Evolutionary conservation across 306 rosid genomes (phyloP), one percentile per base, ranked within the genome.

Genomic region (Cyclanthera cordifolia): DNA sequence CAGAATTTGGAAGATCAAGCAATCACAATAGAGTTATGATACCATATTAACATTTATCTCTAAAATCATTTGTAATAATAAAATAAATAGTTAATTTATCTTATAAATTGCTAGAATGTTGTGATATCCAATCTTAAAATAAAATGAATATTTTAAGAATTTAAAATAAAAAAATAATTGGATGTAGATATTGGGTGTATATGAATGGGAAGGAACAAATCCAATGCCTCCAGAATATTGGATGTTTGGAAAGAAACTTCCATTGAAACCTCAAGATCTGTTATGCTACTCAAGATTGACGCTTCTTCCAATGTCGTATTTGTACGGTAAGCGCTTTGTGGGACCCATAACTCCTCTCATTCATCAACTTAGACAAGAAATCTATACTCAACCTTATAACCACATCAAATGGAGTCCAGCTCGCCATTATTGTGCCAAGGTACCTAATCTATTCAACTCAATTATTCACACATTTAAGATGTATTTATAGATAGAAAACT

Each of bases 241-340:
- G 79, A 8, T 64, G 4, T 32, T 74, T 47, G 76, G 67, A 27
- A 20, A 68, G 2, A 23, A 20, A 37, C 20, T 79, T 3, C 79
- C 65, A 0, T 8, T 76, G 21, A 37, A 71, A 30, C 80, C 76
- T 8, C 53, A 58, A 8, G 80, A 73, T 54, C 72, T 85, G 79
- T 3, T 80, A 37, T 80, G 87, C 58, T 78, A 85, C 28, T 76
- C 84, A 72, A 83, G 85, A 1, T 67, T 85, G 80, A 81, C 77
- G 37, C 81, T 78, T 37, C 76, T 85, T 85, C 87, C 90, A 0
- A 82, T 85, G 90, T 85, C 90, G 0, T 85, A 82, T 34, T 76
- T 85, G 69, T 85, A 82, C 65, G 90, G 90, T 13, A 85, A 75
- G 78, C 80, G 70, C 34, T 85, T 85, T 14, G 82, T 81, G 3